Base-by-base conservation (phyloP, 2,329 filamentous ascomycete species). In the Zymoseptoria ardabiliae region DNA sequence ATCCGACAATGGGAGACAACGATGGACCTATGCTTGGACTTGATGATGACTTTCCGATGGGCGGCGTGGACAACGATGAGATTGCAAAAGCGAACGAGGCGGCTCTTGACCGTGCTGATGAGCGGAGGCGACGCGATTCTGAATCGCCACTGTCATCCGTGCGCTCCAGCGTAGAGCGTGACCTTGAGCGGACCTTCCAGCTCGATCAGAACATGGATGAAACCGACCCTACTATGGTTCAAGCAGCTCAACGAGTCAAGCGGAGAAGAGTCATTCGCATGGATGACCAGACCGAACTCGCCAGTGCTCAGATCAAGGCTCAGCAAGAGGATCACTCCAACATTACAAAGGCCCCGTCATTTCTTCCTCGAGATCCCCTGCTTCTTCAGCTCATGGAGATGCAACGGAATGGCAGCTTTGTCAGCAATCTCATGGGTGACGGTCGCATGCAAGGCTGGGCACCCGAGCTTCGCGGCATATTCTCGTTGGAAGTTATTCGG, bases 331-430 rank as follows among this genome's bases (percentile, higher is more conserved):
- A 96, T 72, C 88, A 89, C 64, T 88, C 90, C 52, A 90, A 88
- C 69, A 97, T 97, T 62, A 80, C 96, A 59, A 92, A 89, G 74
- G 84, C 88, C 1, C 85, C 89, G 6, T 85, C 86, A 0, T 96
- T 95, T 75, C 79, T 99, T 51, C 91, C 93, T 1, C 86, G 90
- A 48, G 91, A 99, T 66, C 90, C 92, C 1, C 85, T 93, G 57
- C 81, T 97, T 13, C 81, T 97, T 28, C 90, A 91, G 35, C 79
- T 99, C 21, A 88, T 96, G 79, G 90, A 92, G 68, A 88, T 97
- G 82, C 94, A 97, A 74, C 91, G 89, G 76, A 91, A 84, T 57
- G 93, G 94, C 57, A 90, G 86, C 48, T 97, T 99, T 69, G 90
- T 97, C 19, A 89, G 88, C 3, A 92, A 85, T 68, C 87, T 96